Base-by-base conservation (phyloP, 192 early-diverging fungal species). In the Podila horticola region DNA sequence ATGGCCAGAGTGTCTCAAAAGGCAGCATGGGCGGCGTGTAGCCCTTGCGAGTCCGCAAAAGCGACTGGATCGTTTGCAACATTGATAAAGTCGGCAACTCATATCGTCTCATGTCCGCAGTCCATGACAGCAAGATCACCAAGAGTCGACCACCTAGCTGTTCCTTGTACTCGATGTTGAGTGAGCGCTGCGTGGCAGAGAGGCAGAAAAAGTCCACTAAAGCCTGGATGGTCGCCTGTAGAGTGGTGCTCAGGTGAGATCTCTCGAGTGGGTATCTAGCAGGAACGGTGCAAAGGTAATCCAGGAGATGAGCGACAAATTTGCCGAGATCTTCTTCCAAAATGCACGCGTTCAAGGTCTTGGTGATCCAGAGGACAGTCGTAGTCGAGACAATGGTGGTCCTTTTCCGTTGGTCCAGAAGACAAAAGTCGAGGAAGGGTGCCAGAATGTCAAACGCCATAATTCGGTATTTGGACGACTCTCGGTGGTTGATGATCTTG, bases 1-100 rank as follows among this genome's bases (percentile, higher is more conserved):
- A 51, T 3, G 79, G 66, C 87, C 86, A 87, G 1, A 87, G 31
- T 1, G 71, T 63, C 10, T 82, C 58, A 58, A 74, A 66, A n/a
- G 75, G 66, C 4, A 74, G 70, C 3, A 62, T 51, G 1, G 77
- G 77, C 0, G 33, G 51, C 11, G 29, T 24, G 22, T 73, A 73
- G 29, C 67, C 77, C 48, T 73, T 81, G 31, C 66, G 55, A 4
- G 31, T 34, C 24, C 61, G 33, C 36, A 81, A 58, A n/a, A 81
- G 69, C 15, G 30, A 19, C 57, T 72, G 66, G 31, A 57, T n/a
- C 0, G 66, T 55, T n/a, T 73, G 52, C 71, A 81, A 31, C 24
- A 72, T 19, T 4, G 58, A 69, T 4, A 73, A 41, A 5, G 77
- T 81, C 3, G 77, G 31, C 4, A 81, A 45, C 19, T 45, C 52